These are phyloP conservation scores for Lyophyllum atratum DNA, from an alignment of 768 basidiomycete species.

Conservation along the genomic window DNA sequence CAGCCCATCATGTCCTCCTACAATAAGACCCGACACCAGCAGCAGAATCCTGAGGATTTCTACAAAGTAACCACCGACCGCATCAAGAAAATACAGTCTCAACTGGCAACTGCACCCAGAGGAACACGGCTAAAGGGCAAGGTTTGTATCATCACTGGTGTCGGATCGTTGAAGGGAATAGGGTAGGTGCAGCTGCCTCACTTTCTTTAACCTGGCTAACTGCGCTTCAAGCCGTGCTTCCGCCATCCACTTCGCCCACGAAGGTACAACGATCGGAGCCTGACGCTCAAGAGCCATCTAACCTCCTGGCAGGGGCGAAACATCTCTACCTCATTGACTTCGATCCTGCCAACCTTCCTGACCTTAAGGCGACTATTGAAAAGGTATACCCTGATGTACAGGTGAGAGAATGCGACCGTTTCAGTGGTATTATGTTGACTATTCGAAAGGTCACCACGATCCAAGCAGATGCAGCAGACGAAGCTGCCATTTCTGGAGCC, in stretches of 20 bases:
- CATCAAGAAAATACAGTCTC: slow-evolving; percentile 66
- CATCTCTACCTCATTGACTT: slow-evolving; percentile 80
- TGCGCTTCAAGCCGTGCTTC: slow-evolving; percentile 58
- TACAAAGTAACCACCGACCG: slow-evolving; percentile 64
- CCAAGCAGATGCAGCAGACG: slow-evolving; percentile 85
- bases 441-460: slow-evolving; percentile 69
- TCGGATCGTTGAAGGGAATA: slow-evolving; percentile 84
- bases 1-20: slow-evolving; percentile 34
- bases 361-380: slow-evolving; percentile 69
- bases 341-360: slow-evolving; percentile 63
- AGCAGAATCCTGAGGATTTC: slow-evolving; percentile 48
- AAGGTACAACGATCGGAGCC: slow-evolving; percentile 48
- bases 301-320: slow-evolving; percentile 55
- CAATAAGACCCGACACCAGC: slow-evolving; percentile 29
- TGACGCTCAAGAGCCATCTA: neutral
- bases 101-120: slow-evolving; percentile 57
- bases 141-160: slow-evolving; percentile 88
- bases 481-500: slow-evolving; percentile 61
- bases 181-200: slow-evolving; percentile 52
- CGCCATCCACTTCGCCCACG: slow-evolving; percentile 74
- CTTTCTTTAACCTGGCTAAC: neutral
- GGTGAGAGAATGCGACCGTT: slow-evolving; percentile 39
- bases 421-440: neutral
- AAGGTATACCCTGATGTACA: slow-evolving; percentile 75
- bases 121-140: slow-evolving; percentile 66